These are phyloP conservation scores for Parascedosporium putredinis DNA, from an alignment of 2,329 filamentous ascomycete species.

Conservation along the genomic window DNA sequence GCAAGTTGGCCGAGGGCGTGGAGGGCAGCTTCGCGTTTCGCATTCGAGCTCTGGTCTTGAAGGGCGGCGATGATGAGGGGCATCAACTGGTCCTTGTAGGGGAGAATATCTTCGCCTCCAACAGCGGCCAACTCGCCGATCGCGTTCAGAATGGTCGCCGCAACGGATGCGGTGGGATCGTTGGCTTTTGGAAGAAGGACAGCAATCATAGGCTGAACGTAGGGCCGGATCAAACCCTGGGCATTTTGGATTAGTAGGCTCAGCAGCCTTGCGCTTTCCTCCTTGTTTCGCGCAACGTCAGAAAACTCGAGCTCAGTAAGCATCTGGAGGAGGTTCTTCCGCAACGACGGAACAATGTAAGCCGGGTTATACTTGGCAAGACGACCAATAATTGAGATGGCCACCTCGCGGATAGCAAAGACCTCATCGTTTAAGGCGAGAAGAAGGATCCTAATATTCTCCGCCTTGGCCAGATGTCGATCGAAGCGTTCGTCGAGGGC, in stretches of 20 bases:
- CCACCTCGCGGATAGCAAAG: conserved; percentile 84
- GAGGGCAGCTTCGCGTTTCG: conserved; percentile 83
- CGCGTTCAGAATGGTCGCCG: conserved; percentile 87
- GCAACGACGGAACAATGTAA: conserved; percentile 90
- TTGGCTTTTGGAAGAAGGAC: conserved; percentile 88
- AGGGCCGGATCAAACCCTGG: conserved; percentile 85
- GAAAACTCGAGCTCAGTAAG: conserved; percentile 95
- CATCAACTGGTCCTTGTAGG: conserved; percentile 88
- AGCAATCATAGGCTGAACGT: conserved; percentile 91
- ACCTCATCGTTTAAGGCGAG: conserved; percentile 92
- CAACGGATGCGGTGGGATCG: conserved; percentile 77
- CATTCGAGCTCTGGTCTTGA: conserved; percentile 83
- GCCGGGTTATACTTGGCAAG: conserved; percentile 86
- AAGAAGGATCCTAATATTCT: conserved; percentile 93
- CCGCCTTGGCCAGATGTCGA: conserved; percentile 89
- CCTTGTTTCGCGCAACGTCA: conserved; percentile 86
- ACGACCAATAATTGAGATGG: conserved; percentile 92
- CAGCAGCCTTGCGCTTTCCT: conserved; percentile 88
- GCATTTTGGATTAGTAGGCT: conserved; percentile 90
- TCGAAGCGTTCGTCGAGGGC: conserved; percentile 93
- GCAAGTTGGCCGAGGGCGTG: conserved; percentile 85
- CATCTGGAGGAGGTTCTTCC: conserved; percentile 92
- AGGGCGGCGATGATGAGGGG: conserved; percentile 87
- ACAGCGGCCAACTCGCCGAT: conserved; percentile 91
- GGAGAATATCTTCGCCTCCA: conserved; percentile 85